Percentiles rank a stretch among this genome's conserved stretches.
Evolutionary conservation across 129 eudicot genomes (phyloP).

Genomic region (Pseudognaphalium luteoalbum): DNA sequence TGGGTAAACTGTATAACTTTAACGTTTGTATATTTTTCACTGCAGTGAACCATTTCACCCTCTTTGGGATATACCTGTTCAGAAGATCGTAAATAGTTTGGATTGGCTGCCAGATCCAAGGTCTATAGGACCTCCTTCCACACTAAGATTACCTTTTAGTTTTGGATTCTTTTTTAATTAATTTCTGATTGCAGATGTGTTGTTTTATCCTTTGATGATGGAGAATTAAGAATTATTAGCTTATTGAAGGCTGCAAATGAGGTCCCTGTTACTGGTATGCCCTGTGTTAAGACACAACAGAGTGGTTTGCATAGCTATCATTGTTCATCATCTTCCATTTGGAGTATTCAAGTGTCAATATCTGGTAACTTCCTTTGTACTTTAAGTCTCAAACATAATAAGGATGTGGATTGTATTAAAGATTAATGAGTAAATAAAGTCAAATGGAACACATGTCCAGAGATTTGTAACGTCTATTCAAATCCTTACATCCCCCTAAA

Average conservation of each 20-base stretch:
- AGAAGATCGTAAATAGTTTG: conserved; percentile 52
- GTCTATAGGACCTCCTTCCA: conserved; percentile 30
- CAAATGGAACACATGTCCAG: neutral
- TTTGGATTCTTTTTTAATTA: neutral
- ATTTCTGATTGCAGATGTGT: conserved; percentile 56
- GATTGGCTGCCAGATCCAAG: conserved; percentile 95
- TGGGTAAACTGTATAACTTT: neutral
- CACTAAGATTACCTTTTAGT: neutral
- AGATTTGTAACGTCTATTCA: no score
- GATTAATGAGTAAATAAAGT: no score
- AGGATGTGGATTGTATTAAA: neutral
- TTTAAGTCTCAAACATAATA: neutral
- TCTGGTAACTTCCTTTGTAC: conserved; percentile 47
- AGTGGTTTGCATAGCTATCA: conserved; percentile 59
- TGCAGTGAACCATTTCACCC: conserved; percentile 90
- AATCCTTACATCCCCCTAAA: neutral
- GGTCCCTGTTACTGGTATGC: conserved; percentile 69
- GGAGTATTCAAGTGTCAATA: conserved; percentile 77
- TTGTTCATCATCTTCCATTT: conserved; percentile 68
- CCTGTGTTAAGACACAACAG: conserved; percentile 47
- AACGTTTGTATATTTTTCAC: neutral
- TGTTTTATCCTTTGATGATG: conserved; percentile 65
- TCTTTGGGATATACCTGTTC: conserved; percentile 62
- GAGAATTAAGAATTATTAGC: conserved; percentile 67
- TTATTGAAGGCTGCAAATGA: conserved; percentile 65